phyloP scores from a whole-genome alignment of 768 basidiomycete species.

The Russula sp. region DNA sequence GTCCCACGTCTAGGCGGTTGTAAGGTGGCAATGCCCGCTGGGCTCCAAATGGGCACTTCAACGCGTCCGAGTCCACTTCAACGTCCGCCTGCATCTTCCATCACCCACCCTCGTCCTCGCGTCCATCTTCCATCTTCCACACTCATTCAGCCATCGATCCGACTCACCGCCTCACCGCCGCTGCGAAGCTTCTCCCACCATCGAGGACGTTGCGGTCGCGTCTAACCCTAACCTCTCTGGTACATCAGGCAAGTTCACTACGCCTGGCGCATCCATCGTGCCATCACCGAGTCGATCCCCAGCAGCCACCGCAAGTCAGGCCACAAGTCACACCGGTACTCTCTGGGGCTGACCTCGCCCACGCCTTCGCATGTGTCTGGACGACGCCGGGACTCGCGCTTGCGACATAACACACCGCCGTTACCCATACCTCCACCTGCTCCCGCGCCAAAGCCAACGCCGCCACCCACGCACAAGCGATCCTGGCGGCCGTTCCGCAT shows the following conservation, averaged over 20 bases:
- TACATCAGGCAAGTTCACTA: conserved; percentile 21
- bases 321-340: no score
- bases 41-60: no score
- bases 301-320: neutral
- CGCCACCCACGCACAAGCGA: neutral
- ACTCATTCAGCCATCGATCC: neutral
- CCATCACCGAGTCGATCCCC: conserved; percentile 15
- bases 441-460: neutral
- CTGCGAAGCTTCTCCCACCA: neutral
- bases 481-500: conserved; percentile 17
- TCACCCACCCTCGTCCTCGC: no score
- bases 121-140: no score
- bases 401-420: no score
- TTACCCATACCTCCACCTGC: neutral
- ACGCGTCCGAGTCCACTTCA: no score
- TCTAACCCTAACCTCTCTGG: conserved; percentile 19
- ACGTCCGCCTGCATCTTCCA: no score
- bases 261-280: conserved; percentile 12
- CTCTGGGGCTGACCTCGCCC: conserved; percentile 21
- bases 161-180: conserved; percentile 6
- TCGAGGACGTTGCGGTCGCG: conserved; percentile 21
- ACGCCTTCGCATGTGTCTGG: conserved; percentile 6
- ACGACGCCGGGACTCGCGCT: no score
- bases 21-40: no score
- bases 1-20: no score